Conservation (phyloP, 75 land plant genomes). For the Pseudotsuga menziesii region DNA sequence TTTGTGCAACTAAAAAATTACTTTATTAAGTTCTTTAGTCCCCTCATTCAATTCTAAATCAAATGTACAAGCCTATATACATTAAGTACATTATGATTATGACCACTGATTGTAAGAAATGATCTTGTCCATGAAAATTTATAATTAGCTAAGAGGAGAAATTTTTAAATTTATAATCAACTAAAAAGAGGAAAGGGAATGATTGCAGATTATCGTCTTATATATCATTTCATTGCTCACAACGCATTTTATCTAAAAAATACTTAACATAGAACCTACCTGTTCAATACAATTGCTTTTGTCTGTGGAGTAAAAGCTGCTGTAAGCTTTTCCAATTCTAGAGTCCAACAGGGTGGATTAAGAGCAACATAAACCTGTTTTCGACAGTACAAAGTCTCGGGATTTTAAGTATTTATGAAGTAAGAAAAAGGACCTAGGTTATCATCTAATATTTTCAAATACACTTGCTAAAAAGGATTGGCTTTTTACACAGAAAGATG, state of each 20-base stretch:
- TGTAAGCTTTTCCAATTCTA: conserved; percentile 51
- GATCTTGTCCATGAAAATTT: no score
- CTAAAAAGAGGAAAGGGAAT: background rate
- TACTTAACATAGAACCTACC: conserved; percentile 33
- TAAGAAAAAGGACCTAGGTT: background rate
- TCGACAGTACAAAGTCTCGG: background rate
- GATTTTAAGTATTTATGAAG: background rate
- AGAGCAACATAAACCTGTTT: conserved; percentile 70
- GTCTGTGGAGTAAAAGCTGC: conserved; percentile 47
- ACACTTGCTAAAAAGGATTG: background rate
- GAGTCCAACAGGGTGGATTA: conserved; percentile 79
- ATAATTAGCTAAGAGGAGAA: no score
- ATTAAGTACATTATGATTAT: no score
- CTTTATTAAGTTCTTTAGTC: no score
- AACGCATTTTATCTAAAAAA: background rate
- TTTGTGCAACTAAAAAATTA: no score
- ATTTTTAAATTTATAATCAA: background rate
- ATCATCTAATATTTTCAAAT: background rate
- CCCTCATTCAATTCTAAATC: no score
- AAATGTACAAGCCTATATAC: no score
- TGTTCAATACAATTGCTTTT: conserved; percentile 88
- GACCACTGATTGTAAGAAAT: no score
- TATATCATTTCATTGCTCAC: background rate
- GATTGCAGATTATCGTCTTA: background rate
- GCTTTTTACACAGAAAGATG: background rate